These are phyloP conservation scores for Podospora pseudocomata DNA, from an alignment of 495 filamentous ascomycete genomes.

Conservation along the genomic window DNA sequence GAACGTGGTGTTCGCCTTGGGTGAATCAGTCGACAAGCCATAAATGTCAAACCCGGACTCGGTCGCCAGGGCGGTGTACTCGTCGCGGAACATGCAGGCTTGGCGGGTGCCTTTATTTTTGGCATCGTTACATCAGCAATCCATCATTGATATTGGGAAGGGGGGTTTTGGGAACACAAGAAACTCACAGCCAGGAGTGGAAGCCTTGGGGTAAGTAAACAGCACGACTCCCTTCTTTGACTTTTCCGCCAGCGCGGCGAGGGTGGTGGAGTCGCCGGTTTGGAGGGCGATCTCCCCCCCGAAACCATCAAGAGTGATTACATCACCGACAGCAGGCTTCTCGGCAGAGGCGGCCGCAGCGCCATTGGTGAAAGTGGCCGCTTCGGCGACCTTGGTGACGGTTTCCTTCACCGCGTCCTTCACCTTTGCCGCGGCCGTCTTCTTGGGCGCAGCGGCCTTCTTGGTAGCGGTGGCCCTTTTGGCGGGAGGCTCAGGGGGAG, in stretches of 20 bases:
- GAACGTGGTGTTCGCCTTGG: conserved; percentile 89
- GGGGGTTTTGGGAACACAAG: not conserved
- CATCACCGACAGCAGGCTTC: conserved; percentile 42
- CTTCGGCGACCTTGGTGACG: conserved; percentile 37
- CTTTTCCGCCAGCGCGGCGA: conserved; percentile 72
- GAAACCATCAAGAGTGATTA: conserved; percentile 65
- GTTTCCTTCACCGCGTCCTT: conserved; percentile 42
- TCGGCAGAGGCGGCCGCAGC: conserved; percentile 22
- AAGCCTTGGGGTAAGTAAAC: conserved; percentile 95
- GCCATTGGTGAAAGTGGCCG: conserved; percentile 42
- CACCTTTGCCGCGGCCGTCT: conserved; percentile 36
- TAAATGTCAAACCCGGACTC: conserved; percentile 73
- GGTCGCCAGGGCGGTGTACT: conserved; percentile 70
- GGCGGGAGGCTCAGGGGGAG: conserved; percentile 49
- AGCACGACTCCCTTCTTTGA: conserved; percentile 84
- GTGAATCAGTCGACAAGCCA: conserved; percentile 80
- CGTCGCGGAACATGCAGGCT: conserved; percentile 88
- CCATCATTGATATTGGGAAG: not conserved
- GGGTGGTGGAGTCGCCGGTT: conserved; percentile 70
- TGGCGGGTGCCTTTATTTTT: conserved; percentile 67
- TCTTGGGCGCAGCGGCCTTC: conserved; percentile 29
- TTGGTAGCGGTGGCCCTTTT: conserved; percentile 50
- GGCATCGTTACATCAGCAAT: not conserved
- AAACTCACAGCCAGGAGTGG: conserved; percentile 87
- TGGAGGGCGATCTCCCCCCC: conserved; percentile 82